Base-by-base conservation (phyloP, 2,329 filamentous ascomycete genomes). In the Aspergillus sp. region DNA sequence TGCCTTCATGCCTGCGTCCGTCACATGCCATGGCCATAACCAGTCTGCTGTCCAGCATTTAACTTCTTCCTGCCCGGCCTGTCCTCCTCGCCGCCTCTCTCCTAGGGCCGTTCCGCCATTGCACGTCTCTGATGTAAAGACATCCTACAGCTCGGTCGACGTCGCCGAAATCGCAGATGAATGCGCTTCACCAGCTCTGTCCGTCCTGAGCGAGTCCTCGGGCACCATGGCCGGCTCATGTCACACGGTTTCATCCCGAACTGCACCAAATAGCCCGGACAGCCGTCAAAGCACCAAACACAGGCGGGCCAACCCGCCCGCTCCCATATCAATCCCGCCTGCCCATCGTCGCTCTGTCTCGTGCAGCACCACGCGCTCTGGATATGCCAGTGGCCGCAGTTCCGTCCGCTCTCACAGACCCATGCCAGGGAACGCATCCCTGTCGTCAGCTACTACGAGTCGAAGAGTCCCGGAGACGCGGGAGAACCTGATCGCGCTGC, bases 401-500 rank as follows among this genome's bases (percentile, higher is more conserved):
- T 57, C 50, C 5, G 24, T 51, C 4, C 44, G 51, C 26, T 52
- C 57, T 3, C 48, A 56, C 13, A 43, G 48, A 14, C 51, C 51
- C 30, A 41, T 48, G 19, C 42, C 45, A 10, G 46, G 47, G 12
- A 41, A 35, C 26, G 29, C 44, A 4, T 44, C 45, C 22, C 47
- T 52, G 25, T 49, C 50, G n/a, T 42, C 49, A 19, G 48, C 48
- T 17, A 36, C 44, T 12, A 31, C 43, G 12, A 19, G 33, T 29
- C 35, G 43, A 26, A 24, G 39, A 30, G 42, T 49, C 28, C 32
- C 45, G 26, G 35, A 51, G 30, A 47, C 43, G 32, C 52, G 55
- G 5, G 51, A 61, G 32, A 54, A 57, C 10, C 47, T 63, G 7
- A 28, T 63, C 6, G 52, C 57, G 1, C 40, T 63, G 13, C 58